A percentile compares a stretch with the other conserved stretches of the same genome.
phyloP scores from a whole-genome alignment of 1,139 yeast species.

The Lodderomyces jiufengensis region DNA sequence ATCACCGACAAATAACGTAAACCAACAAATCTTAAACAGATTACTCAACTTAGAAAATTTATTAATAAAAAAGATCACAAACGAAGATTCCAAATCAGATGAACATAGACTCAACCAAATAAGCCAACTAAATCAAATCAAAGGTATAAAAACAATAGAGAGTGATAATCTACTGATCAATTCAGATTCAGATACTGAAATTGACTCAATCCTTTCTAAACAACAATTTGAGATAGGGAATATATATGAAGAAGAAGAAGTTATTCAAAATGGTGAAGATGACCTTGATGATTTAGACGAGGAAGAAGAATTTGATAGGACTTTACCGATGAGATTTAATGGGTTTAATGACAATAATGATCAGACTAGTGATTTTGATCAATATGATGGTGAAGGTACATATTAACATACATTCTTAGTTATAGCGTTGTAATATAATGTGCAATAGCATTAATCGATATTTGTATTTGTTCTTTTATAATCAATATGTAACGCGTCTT shows the following conservation, averaged over 20 bases:
- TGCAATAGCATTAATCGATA: no score
- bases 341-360: slow-evolving; percentile 6
- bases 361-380: slow-evolving; percentile 7
- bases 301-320: not conserved
- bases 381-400: slow-evolving; percentile 16
- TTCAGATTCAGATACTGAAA: slow-evolving; percentile 11
- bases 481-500: no score
- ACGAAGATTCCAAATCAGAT: not conserved
- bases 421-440: no score
- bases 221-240: not conserved
- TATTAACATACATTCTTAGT: no score
- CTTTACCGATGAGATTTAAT: slow-evolving; percentile 6
- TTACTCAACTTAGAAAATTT: slow-evolving; percentile 10
- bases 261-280: not conserved
- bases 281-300: not conserved
- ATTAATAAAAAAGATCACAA: slow-evolving; percentile 19
- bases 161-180: slow-evolving; percentile 17
- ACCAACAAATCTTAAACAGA: slow-evolving; percentile 10
- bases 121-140: not conserved
- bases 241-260: slow-evolving; percentile 5
- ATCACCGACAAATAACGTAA: not conserved
- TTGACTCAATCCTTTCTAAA: not conserved
- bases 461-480: no score
- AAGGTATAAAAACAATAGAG: not conserved
- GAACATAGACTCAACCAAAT: not conserved